Evolutionary conservation across 2,329 filamentous ascomycete species (phyloP).

Genomic region (Cladobotryum protrusum): DNA sequence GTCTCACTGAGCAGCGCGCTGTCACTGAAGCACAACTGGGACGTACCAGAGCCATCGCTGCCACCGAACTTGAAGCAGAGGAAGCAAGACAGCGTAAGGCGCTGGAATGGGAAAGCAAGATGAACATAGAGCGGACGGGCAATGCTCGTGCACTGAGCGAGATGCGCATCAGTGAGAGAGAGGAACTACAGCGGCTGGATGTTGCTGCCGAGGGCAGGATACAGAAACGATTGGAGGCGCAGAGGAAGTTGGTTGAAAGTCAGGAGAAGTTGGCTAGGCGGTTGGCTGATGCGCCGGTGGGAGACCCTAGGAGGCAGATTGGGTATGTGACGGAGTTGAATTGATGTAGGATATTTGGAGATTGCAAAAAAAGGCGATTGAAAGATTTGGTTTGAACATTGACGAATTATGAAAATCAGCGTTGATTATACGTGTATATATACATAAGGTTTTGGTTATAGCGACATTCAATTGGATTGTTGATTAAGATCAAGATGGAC

Average conservation of each 20-base stretch:
- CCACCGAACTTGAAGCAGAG: conserved; percentile 42
- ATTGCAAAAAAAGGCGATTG: too few species aligned
- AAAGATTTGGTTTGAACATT: too few species aligned
- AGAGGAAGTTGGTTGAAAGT: conserved; percentile 47
- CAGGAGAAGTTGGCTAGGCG: conserved; percentile 35
- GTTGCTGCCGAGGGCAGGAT: conserved; percentile 39
- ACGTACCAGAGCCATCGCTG: conserved; percentile 39
- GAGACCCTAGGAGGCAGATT: conserved; percentile 41
- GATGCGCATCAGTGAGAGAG: conserved; percentile 43
- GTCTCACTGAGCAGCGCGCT: conserved; percentile 40
- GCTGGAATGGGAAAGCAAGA: conserved; percentile 43
- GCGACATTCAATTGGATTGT: too few species aligned
- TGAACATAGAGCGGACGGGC: conserved; percentile 40
- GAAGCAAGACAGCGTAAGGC: conserved; percentile 36
- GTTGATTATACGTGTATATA: too few species aligned
- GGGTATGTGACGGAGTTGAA: conserved; percentile 51
- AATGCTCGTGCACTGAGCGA: conserved; percentile 45
- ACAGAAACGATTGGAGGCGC: conserved; percentile 41
- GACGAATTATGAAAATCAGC: too few species aligned
- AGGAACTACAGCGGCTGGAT: conserved; percentile 46
- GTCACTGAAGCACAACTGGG: conserved; percentile 40
- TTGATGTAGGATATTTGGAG: conserved; percentile 16
- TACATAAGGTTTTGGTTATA: too few species aligned
- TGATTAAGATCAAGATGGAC: too few species aligned
- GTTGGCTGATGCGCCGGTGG: conserved; percentile 35